Evolutionary conservation across 768 basidiomycete genomes (phyloP).

Genomic region (Trametes cubensis): DNA sequence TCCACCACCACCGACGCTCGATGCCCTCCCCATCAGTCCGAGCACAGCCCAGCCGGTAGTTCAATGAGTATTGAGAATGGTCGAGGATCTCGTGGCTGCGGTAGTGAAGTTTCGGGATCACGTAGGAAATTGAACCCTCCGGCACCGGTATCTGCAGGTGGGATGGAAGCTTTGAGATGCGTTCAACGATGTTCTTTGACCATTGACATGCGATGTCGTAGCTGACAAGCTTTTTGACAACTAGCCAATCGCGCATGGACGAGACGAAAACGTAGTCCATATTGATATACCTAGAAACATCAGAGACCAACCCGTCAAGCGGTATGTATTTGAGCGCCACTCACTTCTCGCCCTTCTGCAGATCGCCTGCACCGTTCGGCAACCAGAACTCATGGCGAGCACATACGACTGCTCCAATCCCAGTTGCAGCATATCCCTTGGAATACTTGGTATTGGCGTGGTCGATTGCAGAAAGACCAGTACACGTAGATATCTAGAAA

Average conservation of each 20-base stretch:
- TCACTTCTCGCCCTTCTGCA: slow-evolving; percentile 32
- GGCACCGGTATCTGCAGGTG: slow-evolving; percentile 1
- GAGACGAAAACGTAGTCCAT: slow-evolving; percentile 29
- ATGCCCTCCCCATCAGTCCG: slow-evolving; percentile 31
- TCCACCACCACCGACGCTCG: no score
- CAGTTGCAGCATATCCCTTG: slow-evolving; percentile 18
- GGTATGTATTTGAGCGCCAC: neutral
- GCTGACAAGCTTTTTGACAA: slow-evolving; percentile 2
- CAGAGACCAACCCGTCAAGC: neutral
- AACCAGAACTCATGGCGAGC: slow-evolving; percentile 28
- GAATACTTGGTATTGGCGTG: slow-evolving; percentile 1
- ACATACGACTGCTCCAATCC: no score
- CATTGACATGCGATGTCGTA: slow-evolving; percentile 36
- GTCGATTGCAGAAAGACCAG: slow-evolving; percentile 1
- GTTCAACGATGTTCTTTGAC: slow-evolving; percentile 27
- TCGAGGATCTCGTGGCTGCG: slow-evolving; percentile 28
- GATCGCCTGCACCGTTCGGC: slow-evolving; percentile 28
- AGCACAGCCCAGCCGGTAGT: slow-evolving; percentile 23
- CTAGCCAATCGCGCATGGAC: neutral
- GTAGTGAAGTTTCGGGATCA: slow-evolving; percentile 39
- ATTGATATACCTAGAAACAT: slow-evolving; percentile 21
- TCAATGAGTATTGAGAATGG: slow-evolving; percentile 35
- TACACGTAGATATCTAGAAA: slow-evolving; percentile 1
- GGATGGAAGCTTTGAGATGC: slow-evolving; percentile 20
- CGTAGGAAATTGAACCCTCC: slow-evolving; percentile 7